Evolutionary conservation across 1,139 yeast species (phyloP).

Genomic region (Yamadazyma songkhlaensis): DNA sequence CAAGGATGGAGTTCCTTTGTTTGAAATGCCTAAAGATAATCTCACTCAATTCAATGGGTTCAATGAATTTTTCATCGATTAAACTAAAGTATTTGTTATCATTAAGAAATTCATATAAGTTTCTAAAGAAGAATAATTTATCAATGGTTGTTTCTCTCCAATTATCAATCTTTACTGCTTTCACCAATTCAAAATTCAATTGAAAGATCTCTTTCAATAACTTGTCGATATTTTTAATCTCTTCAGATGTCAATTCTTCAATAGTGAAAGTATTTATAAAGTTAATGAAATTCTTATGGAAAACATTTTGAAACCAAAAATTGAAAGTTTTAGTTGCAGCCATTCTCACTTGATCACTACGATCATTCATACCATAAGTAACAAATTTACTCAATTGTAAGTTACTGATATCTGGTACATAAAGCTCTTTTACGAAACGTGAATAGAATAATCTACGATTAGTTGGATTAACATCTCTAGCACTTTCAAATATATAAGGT

Average conservation of each 20-base stretch:
- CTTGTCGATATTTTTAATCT: conserved; percentile 58
- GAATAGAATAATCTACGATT: conserved; percentile 75
- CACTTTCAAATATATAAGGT: conserved; percentile 70
- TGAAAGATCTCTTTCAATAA: conserved; percentile 67
- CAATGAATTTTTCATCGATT: conserved; percentile 76
- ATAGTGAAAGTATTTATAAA: conserved; percentile 72
- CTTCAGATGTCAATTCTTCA: conserved; percentile 27
- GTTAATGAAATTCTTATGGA: conserved; percentile 65
- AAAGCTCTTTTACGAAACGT: conserved; percentile 66
- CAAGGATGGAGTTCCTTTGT: conserved; percentile 37
- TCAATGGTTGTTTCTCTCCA: conserved; percentile 78
- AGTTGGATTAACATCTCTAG: conserved; percentile 70
- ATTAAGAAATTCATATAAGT: conserved; percentile 63
- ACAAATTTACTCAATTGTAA: conserved; percentile 65
- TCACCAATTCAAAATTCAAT: conserved; percentile 58
- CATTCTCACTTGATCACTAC: conserved; percentile 68
- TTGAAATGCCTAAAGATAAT: conserved; percentile 52
- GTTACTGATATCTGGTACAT: conserved; percentile 55
- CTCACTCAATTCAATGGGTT: conserved; percentile 68
- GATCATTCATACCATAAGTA: conserved; percentile 83
- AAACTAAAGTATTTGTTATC: conserved; percentile 51
- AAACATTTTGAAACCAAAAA: conserved; percentile 66
- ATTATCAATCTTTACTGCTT: conserved; percentile 53
- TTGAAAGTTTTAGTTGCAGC: conserved; percentile 76
- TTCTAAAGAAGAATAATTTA: conserved; percentile 66